phyloP scores from a whole-genome alignment of 352 stramenopile genomes.

The Phytopythium mirpurense region DNA sequence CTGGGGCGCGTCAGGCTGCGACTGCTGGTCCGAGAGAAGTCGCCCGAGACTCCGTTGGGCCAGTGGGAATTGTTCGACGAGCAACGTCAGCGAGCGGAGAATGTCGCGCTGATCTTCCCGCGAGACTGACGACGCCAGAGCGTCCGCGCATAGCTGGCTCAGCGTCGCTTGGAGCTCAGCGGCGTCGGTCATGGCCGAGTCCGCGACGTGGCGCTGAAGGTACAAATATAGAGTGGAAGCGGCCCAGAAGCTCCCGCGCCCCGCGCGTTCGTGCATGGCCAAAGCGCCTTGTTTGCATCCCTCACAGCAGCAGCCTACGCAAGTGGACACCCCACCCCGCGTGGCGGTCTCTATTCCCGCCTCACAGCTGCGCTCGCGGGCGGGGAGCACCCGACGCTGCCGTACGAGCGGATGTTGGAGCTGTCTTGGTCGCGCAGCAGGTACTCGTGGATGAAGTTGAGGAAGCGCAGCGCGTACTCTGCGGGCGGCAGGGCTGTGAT shows the following conservation, averaged over 20 bases:
- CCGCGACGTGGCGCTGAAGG: neutral
- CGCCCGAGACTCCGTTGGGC: conserved; percentile 22
- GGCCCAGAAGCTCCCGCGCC: neutral
- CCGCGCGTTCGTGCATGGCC: no score
- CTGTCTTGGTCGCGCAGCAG: conserved; percentile 58
- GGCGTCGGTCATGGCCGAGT: neutral
- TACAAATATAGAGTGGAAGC: neutral
- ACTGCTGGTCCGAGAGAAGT: conserved; percentile 10
- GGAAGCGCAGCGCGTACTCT: conserved; percentile 82
- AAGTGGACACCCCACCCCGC: no score
- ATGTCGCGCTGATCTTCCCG: conserved; percentile 18
- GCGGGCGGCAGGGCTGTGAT: conserved; percentile 78
- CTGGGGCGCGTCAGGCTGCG: neutral
- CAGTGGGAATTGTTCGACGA: conserved; percentile 22
- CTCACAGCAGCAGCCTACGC: no score
- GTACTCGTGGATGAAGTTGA: conserved; percentile 84
- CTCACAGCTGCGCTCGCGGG: conserved; percentile 11
- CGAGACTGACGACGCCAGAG: conserved; percentile 14
- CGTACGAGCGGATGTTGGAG: conserved; percentile 61
- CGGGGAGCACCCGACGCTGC: conserved; percentile 49
- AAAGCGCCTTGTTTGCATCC: neutral
- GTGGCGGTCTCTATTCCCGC: conserved; percentile 2
- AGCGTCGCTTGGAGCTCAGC: conserved; percentile 27
- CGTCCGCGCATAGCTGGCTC: conserved; percentile 26
- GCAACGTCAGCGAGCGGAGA: conserved; percentile 25